Evolutionary conservation across 495 filamentous ascomycete genomes (phyloP).

Genomic region (Elasticomyces elasticus): DNA sequence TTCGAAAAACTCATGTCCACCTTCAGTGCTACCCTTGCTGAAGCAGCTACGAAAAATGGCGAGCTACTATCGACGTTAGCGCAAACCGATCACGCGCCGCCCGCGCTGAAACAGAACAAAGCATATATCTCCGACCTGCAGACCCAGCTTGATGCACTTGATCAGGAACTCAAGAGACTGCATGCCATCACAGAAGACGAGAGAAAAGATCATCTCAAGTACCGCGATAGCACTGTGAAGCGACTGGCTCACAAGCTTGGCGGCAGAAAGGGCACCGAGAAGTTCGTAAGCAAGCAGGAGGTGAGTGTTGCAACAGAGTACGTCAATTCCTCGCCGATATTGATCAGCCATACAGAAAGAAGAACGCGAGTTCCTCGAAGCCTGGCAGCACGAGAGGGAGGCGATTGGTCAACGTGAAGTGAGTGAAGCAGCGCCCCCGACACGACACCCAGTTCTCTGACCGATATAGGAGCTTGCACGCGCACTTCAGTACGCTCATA

Average conservation of each 20-base stretch:
- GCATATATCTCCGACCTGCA: slow-evolving; percentile 34
- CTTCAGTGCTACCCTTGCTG: too few relatives aligned
- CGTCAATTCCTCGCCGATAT: too few relatives aligned
- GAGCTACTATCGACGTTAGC: slow-evolving; percentile 32
- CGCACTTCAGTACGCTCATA: slow-evolving; percentile 16
- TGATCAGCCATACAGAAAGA: too few relatives aligned
- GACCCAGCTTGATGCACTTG: slow-evolving; percentile 22
- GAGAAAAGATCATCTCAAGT: slow-evolving; percentile 39
- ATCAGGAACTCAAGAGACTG: slow-evolving; percentile 20
- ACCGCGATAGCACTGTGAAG: slow-evolving; percentile 38
- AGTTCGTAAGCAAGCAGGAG: slow-evolving; percentile 34
- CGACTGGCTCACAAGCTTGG: slow-evolving; percentile 38
- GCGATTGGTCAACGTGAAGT: slow-evolving; percentile 30
- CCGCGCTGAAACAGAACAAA: slow-evolving; percentile 33
- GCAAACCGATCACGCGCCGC: slow-evolving; percentile 36
- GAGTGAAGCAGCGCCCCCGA: background rate
- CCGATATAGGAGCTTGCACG: slow-evolving; percentile 17
- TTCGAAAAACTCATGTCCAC: too few relatives aligned
- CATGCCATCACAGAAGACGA: slow-evolving; percentile 32
- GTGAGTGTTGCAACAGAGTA: too few relatives aligned
- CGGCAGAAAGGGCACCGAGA: slow-evolving; percentile 30
- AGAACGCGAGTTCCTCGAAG: slow-evolving; percentile 40
- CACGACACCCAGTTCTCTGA: background rate
- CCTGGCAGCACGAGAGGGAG: slow-evolving; percentile 33
- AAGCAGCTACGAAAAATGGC: slow-evolving; percentile 27